Evolutionary conservation across 257 asterid species (phyloP).

Genomic region (Oldenlandia corymbosa): DNA sequence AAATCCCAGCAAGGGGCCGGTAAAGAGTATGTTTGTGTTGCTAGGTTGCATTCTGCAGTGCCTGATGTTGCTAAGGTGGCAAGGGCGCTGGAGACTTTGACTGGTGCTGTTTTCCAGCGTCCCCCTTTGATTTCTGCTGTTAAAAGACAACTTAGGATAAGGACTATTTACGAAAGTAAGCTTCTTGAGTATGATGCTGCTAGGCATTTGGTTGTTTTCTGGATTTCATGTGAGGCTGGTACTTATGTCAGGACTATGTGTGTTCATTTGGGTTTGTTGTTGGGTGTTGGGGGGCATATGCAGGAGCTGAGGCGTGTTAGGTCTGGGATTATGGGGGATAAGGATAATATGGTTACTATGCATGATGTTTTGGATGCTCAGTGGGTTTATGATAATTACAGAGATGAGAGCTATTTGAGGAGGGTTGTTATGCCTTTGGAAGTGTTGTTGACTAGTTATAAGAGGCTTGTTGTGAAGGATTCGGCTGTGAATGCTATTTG

Average conservation of each 20-base stretch:
- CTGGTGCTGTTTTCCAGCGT: slow-evolving; percentile 92
- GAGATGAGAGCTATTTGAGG: slow-evolving; percentile 84
- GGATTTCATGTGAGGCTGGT: slow-evolving; percentile 98
- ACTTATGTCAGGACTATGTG: slow-evolving; percentile 91
- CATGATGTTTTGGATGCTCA: slow-evolving; percentile 95
- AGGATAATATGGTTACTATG: slow-evolving; percentile 95
- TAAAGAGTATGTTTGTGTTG: slow-evolving; percentile 83
- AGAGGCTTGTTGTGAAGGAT: slow-evolving; percentile 91
- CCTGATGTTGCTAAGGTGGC: slow-evolving; percentile 72
- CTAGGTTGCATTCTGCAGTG: slow-evolving; percentile 73
- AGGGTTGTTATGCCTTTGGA: slow-evolving; percentile 91
- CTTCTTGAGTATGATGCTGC: slow-evolving; percentile 72
- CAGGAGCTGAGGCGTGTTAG: slow-evolving; percentile 87
- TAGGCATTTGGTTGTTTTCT: slow-evolving; percentile 79
- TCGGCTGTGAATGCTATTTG: slow-evolving; percentile 91
- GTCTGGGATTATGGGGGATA: slow-evolving; percentile 88
- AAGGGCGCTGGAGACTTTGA: slow-evolving; percentile 73
- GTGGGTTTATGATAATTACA: slow-evolving; percentile 73
- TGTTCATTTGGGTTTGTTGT: slow-evolving; percentile 82
- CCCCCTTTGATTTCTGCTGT: slow-evolving; percentile 95
- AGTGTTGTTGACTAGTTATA: slow-evolving; percentile 78
- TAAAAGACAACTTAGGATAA: slow-evolving; percentile 84
- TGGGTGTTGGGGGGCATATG: slow-evolving; percentile 96
- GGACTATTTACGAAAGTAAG: slow-evolving; percentile 90
- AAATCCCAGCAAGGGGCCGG: slow-evolving; percentile 98